phyloP scores from a whole-genome alignment of 1,284 basidiomycete genomes.

The Sporisorium scitamineum region DNA sequence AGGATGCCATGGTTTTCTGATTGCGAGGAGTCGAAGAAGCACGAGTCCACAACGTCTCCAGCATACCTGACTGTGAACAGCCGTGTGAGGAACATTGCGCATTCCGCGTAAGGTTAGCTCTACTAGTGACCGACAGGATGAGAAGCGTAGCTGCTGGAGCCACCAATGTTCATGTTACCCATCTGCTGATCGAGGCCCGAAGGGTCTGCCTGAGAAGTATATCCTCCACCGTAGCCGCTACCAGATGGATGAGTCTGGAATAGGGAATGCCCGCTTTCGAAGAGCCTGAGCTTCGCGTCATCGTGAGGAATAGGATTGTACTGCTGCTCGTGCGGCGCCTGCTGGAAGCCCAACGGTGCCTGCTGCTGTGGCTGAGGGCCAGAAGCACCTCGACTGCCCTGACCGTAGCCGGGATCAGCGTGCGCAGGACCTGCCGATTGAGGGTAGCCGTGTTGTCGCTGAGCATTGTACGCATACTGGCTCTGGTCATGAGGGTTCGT shows the following conservation, averaged over 20 bases:
- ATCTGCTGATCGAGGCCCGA: slow-evolving; percentile 30
- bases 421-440: slow-evolving; percentile 8
- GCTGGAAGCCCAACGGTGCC: slow-evolving; percentile 12
- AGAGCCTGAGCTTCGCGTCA: slow-evolving; percentile 64
- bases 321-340: slow-evolving; percentile 23
- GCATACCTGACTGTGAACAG: too few relatives aligned
- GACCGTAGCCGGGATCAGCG: slow-evolving; percentile 13
- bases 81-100: neutral
- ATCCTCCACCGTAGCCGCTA: slow-evolving; percentile 21
- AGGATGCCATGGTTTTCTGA: neutral
- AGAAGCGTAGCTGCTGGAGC: slow-evolving; percentile 25
- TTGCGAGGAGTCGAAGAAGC: neutral
- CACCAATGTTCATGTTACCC: slow-evolving; percentile 36
- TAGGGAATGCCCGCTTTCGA: slow-evolving; percentile 57
- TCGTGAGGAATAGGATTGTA: slow-evolving; percentile 50
- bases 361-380: slow-evolving; percentile 23
- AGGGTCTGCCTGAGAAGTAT: slow-evolving; percentile 27
- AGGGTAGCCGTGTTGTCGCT: slow-evolving; percentile 26
- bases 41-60: too few relatives aligned
- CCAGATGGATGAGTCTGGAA: slow-evolving; percentile 7
- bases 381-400: slow-evolving; percentile 8
- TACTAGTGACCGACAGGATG: slow-evolving; percentile 30
- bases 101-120: neutral
- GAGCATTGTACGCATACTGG: slow-evolving; percentile 46
- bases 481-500: slow-evolving; percentile 68